Evolutionary conservation across 1,139 yeast genomes (phyloP).

Genomic region (Candida frijolesensis): DNA sequence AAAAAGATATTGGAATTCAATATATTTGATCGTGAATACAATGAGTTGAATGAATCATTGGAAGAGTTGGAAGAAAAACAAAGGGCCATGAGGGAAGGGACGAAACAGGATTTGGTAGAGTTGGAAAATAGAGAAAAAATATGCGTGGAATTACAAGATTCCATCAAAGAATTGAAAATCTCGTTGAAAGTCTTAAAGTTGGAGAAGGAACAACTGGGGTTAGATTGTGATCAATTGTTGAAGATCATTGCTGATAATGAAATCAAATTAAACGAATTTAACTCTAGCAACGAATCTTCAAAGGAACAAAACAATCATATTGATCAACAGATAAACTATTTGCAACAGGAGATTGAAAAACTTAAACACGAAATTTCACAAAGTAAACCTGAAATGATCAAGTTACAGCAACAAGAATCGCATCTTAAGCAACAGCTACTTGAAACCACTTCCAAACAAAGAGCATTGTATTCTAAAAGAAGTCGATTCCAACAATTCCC

Average conservation of each 20-base stretch:
- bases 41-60: conserved; percentile 59
- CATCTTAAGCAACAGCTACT: conserved; percentile 41
- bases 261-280: conserved; percentile 35
- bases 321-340: conserved; percentile 22
- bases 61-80: conserved; percentile 66
- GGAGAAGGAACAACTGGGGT: conserved; percentile 55
- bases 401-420: conserved; percentile 44
- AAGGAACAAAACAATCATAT: conserved; percentile 20
- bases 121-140: conserved; percentile 50
- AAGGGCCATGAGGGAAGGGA: conserved; percentile 48
- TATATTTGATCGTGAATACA: conserved; percentile 74
- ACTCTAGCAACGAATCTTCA: conserved; percentile 17
- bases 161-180: conserved; percentile 42
- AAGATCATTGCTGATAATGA: conserved; percentile 45
- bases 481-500: conserved; percentile 67
- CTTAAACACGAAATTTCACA: conserved; percentile 25
- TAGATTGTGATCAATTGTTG: conserved; percentile 50
- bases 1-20: conserved; percentile 77
- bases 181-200: conserved; percentile 43
- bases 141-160: conserved; percentile 50
- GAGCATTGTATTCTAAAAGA: conserved; percentile 71
- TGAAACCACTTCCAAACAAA: conserved; percentile 54
- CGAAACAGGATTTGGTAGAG: conserved; percentile 44
- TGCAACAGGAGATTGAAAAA: conserved; percentile 21
- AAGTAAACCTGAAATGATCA: conserved; percentile 45